These are phyloP conservation scores for Phlyctochytrium bullatum DNA, from an alignment of 192 early-diverging fungal species.

Conservation along the genomic window DNA sequence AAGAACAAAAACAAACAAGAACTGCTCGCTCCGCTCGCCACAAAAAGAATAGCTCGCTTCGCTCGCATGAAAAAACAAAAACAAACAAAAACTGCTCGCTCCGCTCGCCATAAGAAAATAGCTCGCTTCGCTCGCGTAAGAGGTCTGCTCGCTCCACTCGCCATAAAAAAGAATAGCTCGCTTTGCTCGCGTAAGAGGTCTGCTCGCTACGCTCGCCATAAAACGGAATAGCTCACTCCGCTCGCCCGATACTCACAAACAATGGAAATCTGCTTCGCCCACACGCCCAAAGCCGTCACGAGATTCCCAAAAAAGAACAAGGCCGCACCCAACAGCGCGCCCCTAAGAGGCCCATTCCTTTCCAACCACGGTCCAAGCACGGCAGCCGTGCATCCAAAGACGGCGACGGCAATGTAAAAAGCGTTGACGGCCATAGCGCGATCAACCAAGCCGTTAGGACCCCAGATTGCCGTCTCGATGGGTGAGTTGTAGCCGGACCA, in stretches of 20 bases:
- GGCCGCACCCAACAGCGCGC: constrained; percentile 55
- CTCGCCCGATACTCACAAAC: too few relatives aligned
- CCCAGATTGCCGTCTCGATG: constrained; percentile 58
- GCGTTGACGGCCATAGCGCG: constrained; percentile 57
- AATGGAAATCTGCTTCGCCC: constrained; percentile 9
- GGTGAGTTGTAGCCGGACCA: constrained; percentile 77
- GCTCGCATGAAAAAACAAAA: too few relatives aligned
- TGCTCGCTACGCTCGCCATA: not conserved
- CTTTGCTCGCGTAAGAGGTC: not conserved
- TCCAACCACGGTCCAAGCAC: constrained; percentile 79
- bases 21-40: too few relatives aligned
- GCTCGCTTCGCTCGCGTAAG: too few relatives aligned
- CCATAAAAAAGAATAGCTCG: not conserved
- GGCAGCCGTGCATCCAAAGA: constrained; percentile 69
- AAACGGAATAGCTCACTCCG: too few relatives aligned
- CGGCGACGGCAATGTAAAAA: constrained; percentile 73
- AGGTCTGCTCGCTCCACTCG: too few relatives aligned
- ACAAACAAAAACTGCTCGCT: too few relatives aligned
- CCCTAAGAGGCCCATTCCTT: constrained; percentile 64
- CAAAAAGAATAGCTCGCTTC: too few relatives aligned
- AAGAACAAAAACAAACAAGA: too few relatives aligned
- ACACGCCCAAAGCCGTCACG: constrained; percentile 60
- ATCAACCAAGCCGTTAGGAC: constrained; percentile 34
- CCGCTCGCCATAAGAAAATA: not conserved
- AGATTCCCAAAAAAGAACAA: constrained; percentile 71